Evolutionary conservation across 768 basidiomycete genomes (phyloP), one percentile per base, ranked within the genome.

Genomic region (Auricularia cornea): DNA sequence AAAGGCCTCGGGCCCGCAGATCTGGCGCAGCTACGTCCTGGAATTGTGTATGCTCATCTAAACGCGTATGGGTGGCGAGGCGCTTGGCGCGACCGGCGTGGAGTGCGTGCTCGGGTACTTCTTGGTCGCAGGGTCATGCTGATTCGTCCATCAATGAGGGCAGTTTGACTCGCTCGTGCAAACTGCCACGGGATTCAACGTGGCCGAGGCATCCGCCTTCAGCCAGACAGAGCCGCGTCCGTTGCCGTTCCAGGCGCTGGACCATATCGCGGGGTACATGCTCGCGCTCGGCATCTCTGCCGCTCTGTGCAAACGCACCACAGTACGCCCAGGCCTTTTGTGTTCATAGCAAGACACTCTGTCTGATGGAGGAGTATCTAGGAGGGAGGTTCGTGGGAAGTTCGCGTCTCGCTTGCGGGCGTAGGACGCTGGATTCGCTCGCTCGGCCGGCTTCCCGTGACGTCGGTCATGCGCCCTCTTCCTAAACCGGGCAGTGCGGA

Each of bases 151-250:
- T 23, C 31, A 32, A 3, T 28, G 5, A n/a, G n/a, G 3, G n/a
- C 64, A 85, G 84, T 87, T 86, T 62, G 85, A 88, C 67, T 86
- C 85, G 1, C 74, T 87, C 2, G 82, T 86, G 0, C 85, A 88
- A 72, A 85, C 83, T 0, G 83, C 83, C 2, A 80, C 79, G 0
- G 86, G 85, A 0, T 82, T 85, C 70, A 86, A 85, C 60, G 68
- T 73, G n/a, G 81, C 81, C 6, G 86, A 88, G 72, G 83, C 76
- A 2, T 72, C 78, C 59, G 82, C 82, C 2, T 83, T 77, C 64
- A 10, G 32, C n/a, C n/a, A 30, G 44, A 26, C 29, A 8, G 44
- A 48, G 44, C 44, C 44, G 6, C 71, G 72, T 51, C 73, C 81
- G 12, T 71, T 86, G 30, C 85, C 85, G 2, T 73, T 85, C 74